Evolutionary conservation across 2,329 filamentous ascomycete species (phyloP), one percentile per base, ranked within the genome.

Genomic region (Xylaria digitata): DNA sequence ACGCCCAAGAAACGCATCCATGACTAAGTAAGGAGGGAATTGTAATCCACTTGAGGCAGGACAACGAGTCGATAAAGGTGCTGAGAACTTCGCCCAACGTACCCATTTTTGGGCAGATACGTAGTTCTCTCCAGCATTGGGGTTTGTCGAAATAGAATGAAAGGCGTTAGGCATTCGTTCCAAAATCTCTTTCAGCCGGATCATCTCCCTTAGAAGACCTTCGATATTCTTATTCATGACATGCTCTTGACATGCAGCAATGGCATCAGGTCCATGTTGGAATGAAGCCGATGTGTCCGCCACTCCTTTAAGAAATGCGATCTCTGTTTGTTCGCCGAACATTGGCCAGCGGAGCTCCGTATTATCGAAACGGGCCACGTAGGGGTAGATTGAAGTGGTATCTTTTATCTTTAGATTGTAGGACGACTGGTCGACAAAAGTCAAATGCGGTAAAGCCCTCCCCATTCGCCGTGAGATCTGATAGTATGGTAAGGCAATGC

Each of bases 1-100:
- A 0, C 84, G 80, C 0, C 83, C 84, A 3, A 86, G 77, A 66
- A 87, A 86, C 0, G 84, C 85, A 70, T 86, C 84, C 84, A 86
- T 85, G 3, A 86, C 78, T 0, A 86, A 77, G 60, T 83, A 86
- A 0, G 84, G 83, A 0, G 84, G 83, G 52, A 86, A 86, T 57
- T 86, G 82, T 0, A 86, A 73, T 0, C 84, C 84, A 0, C 83
- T 85, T 0, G 84, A 81, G 1, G 84, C 85, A 0, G 85, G 84
- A 2, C 82, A 83, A 8, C 84, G 75, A 65, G 81, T 84, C 0
- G 83, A 86, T 0, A 86, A 72, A 0, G 84, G 84, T 0, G 84
- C 79, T 0, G 82, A 84, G 71, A 86, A 86, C 66, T 85, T 82
- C 2, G 76, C 83, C 82, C 83, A 85, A 21, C 82, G 79, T n/a